Base-by-base conservation (phyloP, 1,139 yeast genomes). In the Scheffersomyces parashehatae region DNA sequence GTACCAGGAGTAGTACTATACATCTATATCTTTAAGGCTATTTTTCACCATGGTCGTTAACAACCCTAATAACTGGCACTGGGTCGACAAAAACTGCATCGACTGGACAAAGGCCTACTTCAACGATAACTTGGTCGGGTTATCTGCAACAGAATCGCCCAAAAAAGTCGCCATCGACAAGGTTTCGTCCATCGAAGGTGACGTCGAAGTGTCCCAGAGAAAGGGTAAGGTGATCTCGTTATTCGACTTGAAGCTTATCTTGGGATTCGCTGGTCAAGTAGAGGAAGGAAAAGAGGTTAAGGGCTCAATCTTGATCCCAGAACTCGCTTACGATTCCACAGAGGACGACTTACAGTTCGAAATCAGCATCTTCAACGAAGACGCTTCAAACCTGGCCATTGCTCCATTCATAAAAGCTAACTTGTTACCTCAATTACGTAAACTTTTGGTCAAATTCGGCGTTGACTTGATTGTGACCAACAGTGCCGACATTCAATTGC, bases 71-170 rank as follows among this genome's bases (percentile, higher is more conserved):
- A 75, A 75, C 60, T 75, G 80, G 99, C 99, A 93, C 75, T 93
- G 99, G 99, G 98, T 93, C 50, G 97, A 93, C 69, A 93, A 93
- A 67, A 93, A 93, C 75, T 93, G 99, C 69, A 78, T 91, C 48
- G 83, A 81, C 50, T 93, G 99, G 99, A 77, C 97, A 11, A 81
- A 82, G 49, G 77, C 79, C 37, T 93, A 91, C 65, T 88, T 93
- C 63, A 65, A 70, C 38, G 77, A 79, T 38, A 77, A 81, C 41
- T 68, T 90, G 35, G 70, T 72, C 9, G 84, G 84, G 2, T 52
- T 82, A 36, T 50, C 64, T 6, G 79, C 74, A 1, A 59, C 62
- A n/a, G 47, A 61, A 8, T 70, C 57, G 11, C 67, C 60, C 6
- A 62, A 68, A 28, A 54, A 62, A 3, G 83, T 75, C 10, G 60